phyloP scores from a whole-genome alignment of 768 basidiomycete genomes.

The Leccinum disarticulatum region DNA sequence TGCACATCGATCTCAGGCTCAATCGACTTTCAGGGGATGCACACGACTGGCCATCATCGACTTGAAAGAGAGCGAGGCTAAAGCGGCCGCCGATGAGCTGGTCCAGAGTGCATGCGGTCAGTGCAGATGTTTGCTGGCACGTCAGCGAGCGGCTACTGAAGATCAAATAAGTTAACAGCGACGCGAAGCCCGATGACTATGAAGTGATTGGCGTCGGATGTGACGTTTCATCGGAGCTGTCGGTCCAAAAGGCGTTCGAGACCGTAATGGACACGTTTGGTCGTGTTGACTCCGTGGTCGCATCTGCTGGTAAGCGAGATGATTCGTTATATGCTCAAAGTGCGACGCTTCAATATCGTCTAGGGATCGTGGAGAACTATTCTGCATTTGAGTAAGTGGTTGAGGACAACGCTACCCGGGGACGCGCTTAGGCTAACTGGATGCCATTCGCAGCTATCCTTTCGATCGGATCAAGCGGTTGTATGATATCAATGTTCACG shows the following conservation, averaged over 20 bases:
- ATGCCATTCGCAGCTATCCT: slow-evolving; percentile 62
- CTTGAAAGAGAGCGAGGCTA: slow-evolving; percentile 67
- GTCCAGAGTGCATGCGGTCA: slow-evolving; percentile 49
- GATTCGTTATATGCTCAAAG: slow-evolving; percentile 3
- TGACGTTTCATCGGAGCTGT: slow-evolving; percentile 82
- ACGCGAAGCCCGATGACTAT: slow-evolving; percentile 54
- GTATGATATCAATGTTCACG: slow-evolving; percentile 93
- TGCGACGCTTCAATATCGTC: slow-evolving; percentile 1
- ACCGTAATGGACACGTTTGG: slow-evolving; percentile 64
- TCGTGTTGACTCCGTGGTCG: slow-evolving; percentile 78
- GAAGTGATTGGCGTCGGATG: slow-evolving; percentile 77
- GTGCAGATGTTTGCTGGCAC: slow-evolving; percentile 26
- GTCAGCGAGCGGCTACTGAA: slow-evolving; percentile 29
- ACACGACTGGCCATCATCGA: slow-evolving; percentile 80
- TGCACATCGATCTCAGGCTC: neutral
- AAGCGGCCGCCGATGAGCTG: slow-evolving; percentile 69
- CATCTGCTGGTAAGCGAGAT: slow-evolving; percentile 70
- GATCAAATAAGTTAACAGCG: slow-evolving; percentile 49
- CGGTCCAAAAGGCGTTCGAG: slow-evolving; percentile 72
- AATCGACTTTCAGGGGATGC: slow-evolving; percentile 60
- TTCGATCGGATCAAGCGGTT: slow-evolving; percentile 79
- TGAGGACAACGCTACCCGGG: neutral
- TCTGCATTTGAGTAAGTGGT: slow-evolving; percentile 75
- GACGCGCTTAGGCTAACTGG: slow-evolving; percentile 9
- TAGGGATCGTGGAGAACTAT: slow-evolving; percentile 88